phyloP scores from a whole-genome alignment of 805 yeast genomes.

The Saturnispora silvae region DNA sequence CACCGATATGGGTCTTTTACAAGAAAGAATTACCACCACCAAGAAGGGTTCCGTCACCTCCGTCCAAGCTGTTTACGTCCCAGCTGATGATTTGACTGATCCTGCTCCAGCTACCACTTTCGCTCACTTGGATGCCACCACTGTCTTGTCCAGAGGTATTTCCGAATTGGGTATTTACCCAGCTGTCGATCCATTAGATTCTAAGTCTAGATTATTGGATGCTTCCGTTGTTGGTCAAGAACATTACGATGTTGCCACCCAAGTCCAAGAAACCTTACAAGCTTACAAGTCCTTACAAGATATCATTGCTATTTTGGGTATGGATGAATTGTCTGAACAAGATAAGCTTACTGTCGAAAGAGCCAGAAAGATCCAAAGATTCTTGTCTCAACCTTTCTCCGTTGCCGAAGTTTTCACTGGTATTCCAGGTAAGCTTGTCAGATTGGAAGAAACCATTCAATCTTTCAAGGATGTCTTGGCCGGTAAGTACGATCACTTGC shows the following conservation, averaged over 20 bases:
- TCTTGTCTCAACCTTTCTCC: conserved; percentile 99
- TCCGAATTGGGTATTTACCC: conserved; percentile 99
- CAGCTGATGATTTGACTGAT: conserved; percentile 99
- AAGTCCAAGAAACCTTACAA: conserved; percentile 97
- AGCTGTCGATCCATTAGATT: conserved; percentile 99
- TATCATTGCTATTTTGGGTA: conserved; percentile 99
- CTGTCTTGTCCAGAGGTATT: conserved; percentile 99
- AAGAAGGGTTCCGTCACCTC: conserved; percentile 99
- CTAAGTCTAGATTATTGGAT: conserved; percentile 97
- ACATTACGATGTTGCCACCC: conserved; percentile 92
- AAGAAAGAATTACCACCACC: conserved; percentile 99
- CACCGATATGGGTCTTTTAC: conserved; percentile 99
- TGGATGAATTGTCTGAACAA: conserved; percentile 98
- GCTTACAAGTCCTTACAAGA: conserved; percentile 99
- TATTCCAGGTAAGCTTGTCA: conserved; percentile 95
- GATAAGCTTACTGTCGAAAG: conserved; percentile 99
- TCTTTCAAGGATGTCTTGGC: conserved; percentile 96
- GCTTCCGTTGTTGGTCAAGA: conserved; percentile 96
- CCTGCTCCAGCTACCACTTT: conserved; percentile 99
- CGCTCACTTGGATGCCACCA: conserved; percentile 99
- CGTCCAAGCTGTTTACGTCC: conserved; percentile 99
- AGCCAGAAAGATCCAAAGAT: conserved; percentile 99
- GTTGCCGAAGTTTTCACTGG: conserved; percentile 99
- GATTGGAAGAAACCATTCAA: conserved; percentile 87
- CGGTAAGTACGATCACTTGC: conserved; percentile 97